phyloP scores from a whole-genome alignment of 2,329 filamentous ascomycete genomes.

The Beauveria scarabaeidicola region DNA sequence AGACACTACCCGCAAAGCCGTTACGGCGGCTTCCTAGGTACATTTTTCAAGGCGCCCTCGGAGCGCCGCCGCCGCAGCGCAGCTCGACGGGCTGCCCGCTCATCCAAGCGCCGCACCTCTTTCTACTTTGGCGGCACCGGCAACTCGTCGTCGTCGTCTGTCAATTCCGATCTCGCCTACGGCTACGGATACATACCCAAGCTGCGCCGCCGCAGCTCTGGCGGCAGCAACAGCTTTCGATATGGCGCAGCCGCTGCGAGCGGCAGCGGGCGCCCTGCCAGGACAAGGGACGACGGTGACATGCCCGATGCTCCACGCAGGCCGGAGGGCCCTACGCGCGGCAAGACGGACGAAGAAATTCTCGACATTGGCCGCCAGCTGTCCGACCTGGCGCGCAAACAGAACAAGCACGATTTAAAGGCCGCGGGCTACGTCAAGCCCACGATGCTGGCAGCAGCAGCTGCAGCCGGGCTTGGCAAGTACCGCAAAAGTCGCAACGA shows the following conservation, averaged over 20 bases:
- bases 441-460: constrained; percentile 27
- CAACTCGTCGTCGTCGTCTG: constrained; percentile 59
- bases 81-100: constrained; percentile 7
- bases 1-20: constrained; percentile 38
- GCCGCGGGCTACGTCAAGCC: constrained; percentile 25
- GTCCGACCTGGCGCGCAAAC: constrained; percentile 41
- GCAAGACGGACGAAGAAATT: constrained; percentile 49
- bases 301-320: neutral
- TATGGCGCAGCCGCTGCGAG: neutral
- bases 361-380: constrained; percentile 46
- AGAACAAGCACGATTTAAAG: constrained; percentile 42
- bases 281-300: constrained; percentile 3
- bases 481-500: constrained; percentile 32
- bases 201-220: constrained; percentile 18
- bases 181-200: constrained; percentile 49
- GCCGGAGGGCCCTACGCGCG: constrained; percentile 15
- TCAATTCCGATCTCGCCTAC: constrained; percentile 62
- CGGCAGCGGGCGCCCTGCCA: neutral
- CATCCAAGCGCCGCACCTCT: constrained; percentile 3
- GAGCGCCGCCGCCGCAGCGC: constrained; percentile 38
- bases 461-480: constrained; percentile 29
- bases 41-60: constrained; percentile 56
- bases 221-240: constrained; percentile 15
- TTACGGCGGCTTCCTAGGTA: constrained; percentile 46
- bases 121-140: constrained; percentile 38